Percentiles rank a stretch among this genome's conserved stretches.
Conservation (phyloP, 2,329 filamentous ascomycete genomes). For the Eutypella sp. region DNA sequence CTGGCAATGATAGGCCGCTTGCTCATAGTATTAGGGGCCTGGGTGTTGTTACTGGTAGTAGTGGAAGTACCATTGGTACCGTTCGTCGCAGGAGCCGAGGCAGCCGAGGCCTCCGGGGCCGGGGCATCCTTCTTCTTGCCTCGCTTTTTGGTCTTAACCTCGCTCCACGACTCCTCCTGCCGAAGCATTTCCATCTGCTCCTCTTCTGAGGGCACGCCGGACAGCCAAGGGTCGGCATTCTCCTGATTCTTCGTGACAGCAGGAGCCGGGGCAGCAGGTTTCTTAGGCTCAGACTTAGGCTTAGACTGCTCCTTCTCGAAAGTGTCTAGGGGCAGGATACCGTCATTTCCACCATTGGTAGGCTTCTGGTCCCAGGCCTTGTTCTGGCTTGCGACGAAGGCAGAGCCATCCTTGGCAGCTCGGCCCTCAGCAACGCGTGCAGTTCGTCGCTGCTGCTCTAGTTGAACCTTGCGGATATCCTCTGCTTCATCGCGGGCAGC, state of each 20-base stretch:
- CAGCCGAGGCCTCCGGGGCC: constrained; percentile 28
- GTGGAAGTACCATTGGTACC: constrained; percentile 11
- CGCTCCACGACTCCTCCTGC: constrained; percentile 51
- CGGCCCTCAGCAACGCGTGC: constrained; percentile 80
- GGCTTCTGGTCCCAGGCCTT: constrained; percentile 38
- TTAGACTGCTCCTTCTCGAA: constrained; percentile 40
- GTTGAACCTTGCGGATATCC: constrained; percentile 66
- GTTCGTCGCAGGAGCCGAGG: constrained; percentile 14
- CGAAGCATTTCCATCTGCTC: constrained; percentile 56
- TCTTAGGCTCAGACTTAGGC: constrained; percentile 29
- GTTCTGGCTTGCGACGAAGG: constrained; percentile 43
- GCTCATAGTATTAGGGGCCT: constrained; percentile 17
- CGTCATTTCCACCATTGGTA: constrained; percentile 31
- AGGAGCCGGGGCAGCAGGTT: constrained; percentile 21
- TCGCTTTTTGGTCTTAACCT: constrained; percentile 44
- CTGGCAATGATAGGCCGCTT: constrained; percentile 26
- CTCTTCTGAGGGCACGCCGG: constrained; percentile 54
- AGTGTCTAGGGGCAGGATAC: constrained; percentile 53
- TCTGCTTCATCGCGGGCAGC: constrained; percentile 71
- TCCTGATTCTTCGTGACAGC: constrained; percentile 27
- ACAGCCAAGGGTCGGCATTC: constrained; percentile 39
- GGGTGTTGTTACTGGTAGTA: constrained; percentile 12
- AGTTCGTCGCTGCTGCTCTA: constrained; percentile 78
- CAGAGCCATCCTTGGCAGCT: constrained; percentile 73
- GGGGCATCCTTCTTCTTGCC: constrained; percentile 38